These are phyloP conservation scores for Euphorbia celastroides DNA, from an alignment of 441 rosid genomes.

Conservation along the genomic window DNA sequence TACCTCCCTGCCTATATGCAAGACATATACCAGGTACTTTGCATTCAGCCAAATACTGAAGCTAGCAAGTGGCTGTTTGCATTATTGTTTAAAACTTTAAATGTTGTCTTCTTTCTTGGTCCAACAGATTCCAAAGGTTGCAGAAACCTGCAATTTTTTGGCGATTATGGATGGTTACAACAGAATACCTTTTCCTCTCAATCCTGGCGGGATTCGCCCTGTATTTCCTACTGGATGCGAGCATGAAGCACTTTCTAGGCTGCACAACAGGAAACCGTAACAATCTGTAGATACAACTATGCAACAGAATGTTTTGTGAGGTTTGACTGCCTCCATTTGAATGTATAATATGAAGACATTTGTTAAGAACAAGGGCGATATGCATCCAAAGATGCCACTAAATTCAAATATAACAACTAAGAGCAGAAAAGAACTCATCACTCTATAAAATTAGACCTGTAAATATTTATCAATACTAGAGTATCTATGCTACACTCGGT, in stretches of 20 bases:
- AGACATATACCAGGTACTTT: not conserved
- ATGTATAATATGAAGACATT: not conserved
- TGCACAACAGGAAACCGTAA: slow-evolving; percentile 53
- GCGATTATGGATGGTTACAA: slow-evolving; percentile 80
- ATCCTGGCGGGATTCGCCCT: slow-evolving; percentile 71
- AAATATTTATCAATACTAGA: not conserved
- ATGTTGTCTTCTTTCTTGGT: not conserved
- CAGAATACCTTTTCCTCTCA: slow-evolving; percentile 62
- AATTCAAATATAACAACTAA: not conserved
- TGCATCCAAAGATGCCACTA: not conserved
- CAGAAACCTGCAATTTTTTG: slow-evolving; percentile 56
- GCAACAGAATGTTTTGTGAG: slow-evolving; percentile 14
- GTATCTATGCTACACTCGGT: not conserved
- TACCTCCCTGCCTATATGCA: slow-evolving; percentile 62
- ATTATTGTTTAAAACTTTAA: not conserved
- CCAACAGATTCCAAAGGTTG: slow-evolving; percentile 68
- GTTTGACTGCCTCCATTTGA: not conserved
- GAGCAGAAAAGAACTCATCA: not conserved
- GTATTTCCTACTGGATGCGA: slow-evolving; percentile 44
- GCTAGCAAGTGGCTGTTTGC: not conserved
- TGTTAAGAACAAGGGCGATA: not conserved
- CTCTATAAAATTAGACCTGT: not conserved
- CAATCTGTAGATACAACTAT: slow-evolving; percentile 22
- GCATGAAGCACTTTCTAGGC: slow-evolving; percentile 35
- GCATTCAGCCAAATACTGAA: not conserved